Percentiles rank a stretch among this genome's conserved stretches.
phyloP scores from a whole-genome alignment of 345 rosid genomes.

The Hypericum androsaemum region DNA sequence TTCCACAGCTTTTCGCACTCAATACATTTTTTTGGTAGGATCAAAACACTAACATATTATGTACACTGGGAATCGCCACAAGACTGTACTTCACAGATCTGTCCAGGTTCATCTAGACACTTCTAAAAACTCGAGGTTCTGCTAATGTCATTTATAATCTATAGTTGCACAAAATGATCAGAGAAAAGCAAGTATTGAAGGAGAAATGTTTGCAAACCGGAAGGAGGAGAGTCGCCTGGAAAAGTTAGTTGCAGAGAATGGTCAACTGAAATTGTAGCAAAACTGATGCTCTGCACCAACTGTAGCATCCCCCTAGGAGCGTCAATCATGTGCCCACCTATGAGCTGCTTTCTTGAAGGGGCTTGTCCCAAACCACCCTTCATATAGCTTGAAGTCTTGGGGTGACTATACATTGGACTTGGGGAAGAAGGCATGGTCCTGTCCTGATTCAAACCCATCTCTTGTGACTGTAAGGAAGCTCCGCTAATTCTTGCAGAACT shows the following conservation, averaged over 20 bases:
- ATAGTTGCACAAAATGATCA: too few species aligned
- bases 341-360: slow-evolving; percentile 64
- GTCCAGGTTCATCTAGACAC: too few species aligned
- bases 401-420: slow-evolving; percentile 67
- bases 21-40: too few species aligned
- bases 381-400: slow-evolving; percentile 73
- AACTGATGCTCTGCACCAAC: slow-evolving; percentile 96
- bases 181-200: too few species aligned
- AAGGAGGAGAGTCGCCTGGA: slow-evolving; percentile 65
- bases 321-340: slow-evolving; percentile 60
- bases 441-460: slow-evolving; percentile 85
- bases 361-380: slow-evolving; percentile 81
- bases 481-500: slow-evolving; percentile 61
- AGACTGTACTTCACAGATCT: too few species aligned
- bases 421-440: slow-evolving; percentile 80
- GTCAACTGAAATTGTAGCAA: slow-evolving; percentile 70
- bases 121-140: too few species aligned
- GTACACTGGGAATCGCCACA: too few species aligned
- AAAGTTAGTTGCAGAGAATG: slow-evolving; percentile 67
- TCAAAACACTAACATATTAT: too few species aligned
- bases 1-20: too few species aligned
- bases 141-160: too few species aligned
- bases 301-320: slow-evolving; percentile 82
- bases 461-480: slow-evolving; percentile 74
- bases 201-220: slow-evolving; percentile 43